Base-by-base conservation (phyloP, 306 rosid species). In the Morella rubra region DNA sequence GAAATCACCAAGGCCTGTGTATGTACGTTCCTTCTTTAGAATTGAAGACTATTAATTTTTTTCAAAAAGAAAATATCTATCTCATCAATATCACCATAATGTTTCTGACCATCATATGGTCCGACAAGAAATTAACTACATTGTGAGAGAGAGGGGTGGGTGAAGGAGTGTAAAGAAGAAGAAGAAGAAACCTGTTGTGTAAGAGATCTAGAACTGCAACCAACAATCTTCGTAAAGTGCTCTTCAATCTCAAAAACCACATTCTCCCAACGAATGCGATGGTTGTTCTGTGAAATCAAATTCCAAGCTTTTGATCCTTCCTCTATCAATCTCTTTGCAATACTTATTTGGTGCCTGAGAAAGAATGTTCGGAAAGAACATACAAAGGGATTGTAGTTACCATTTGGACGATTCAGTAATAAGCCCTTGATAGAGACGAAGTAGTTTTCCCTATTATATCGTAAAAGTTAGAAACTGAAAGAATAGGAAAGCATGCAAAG, bases 221-320 rank as follows among this genome's bases (percentile, higher is more conserved):
- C 73, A 84, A 96, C 78, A 83, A 89, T 89, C 85, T 86, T 92
- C 93, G 82, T 84, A 86, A 95, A 92, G 59, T 83, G 84, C 79
- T 85, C 96, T 86, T 89, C 92, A 84, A 95, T 89, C 77, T 88
- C 92, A 55, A 81, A 90, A 47, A 82, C 84, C 42, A 83, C 87
- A 54, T 78, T 85, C 82, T 84, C 92, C 98, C 98, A 95, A 47
- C 40, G 91, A 87, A 90, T 84, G 69, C 78, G 85, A 61, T 82
- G 54, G 75, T 84, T 89, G 75, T 87, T 89, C 81, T 83, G 97
- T 64, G 97, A 86, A 79, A 95, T 81, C 32, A 64, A 81, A 74
- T 86, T 90, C 98, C 98, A 95, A 76, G 83, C 90, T 80, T 85
- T 87, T 51, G 81, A 90, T 83, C 98, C 98, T 71, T 90, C 96